Evolutionary conservation across 139 green algal genomes (phyloP).

Genomic region (Closterium sp.): DNA sequence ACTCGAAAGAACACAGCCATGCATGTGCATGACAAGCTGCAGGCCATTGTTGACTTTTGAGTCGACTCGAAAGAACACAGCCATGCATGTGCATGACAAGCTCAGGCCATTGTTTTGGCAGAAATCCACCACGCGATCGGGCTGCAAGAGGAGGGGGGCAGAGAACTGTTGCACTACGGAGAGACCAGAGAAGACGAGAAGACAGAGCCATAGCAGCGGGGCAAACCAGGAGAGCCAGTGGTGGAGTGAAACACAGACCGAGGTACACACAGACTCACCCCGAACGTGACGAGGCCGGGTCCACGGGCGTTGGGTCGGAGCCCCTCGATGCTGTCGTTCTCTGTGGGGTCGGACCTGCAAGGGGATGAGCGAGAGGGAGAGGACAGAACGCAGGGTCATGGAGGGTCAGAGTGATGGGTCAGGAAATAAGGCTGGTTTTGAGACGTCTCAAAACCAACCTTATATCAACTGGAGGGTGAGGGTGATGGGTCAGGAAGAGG

Average conservation of each 20-base stretch:
- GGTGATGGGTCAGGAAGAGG: too few relatives aligned
- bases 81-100: constrained; percentile 78
- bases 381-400: neutral
- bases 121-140: constrained; percentile 96
- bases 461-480: neutral
- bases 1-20: neutral
- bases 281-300: constrained; percentile 92
- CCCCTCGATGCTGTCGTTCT: constrained; percentile 90
- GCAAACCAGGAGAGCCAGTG: too few relatives aligned
- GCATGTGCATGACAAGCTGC: neutral
- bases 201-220: too few relatives aligned
- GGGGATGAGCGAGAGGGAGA: neutral
- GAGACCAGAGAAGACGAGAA: neutral
- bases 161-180: too few relatives aligned
- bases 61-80: neutral
- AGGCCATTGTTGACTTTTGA: neutral
- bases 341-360: constrained; percentile 82
- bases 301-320: constrained; percentile 86
- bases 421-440: neutral
- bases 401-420: neutral
- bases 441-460: neutral
- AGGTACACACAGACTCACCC: constrained; percentile 54
- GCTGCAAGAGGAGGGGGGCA: constrained; percentile 31
- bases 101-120: constrained; percentile 94
- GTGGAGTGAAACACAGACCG: too few relatives aligned